Percentiles rank a stretch among this genome's conserved stretches.
Conservation (phyloP, 345 rosid species). For the Boechera divaricarpa region DNA sequence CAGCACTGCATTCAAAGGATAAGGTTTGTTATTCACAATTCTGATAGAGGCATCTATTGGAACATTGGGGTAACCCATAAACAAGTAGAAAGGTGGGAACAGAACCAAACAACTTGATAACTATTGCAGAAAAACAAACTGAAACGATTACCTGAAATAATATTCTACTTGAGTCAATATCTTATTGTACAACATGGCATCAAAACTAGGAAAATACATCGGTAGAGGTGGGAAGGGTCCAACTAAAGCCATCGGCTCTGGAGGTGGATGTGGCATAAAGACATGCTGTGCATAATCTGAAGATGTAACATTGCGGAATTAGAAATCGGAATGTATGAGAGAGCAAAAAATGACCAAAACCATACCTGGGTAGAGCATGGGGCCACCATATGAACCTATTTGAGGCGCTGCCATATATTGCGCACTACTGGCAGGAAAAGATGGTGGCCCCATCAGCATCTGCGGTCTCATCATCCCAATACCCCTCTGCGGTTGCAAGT, state of each 20-base stretch:
- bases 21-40: conserved; percentile 17
- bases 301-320: conserved; percentile 1
- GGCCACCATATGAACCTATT: conserved; percentile 41
- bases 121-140: neutral
- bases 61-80: conserved; percentile 1
- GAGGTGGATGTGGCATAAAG: conserved; percentile 33
- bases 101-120: conserved; percentile 2
- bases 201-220: conserved; percentile 25
- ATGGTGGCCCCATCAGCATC: conserved; percentile 43
- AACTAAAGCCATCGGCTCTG: conserved; percentile 32
- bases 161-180: conserved; percentile 77
- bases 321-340: neutral
- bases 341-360: conserved; percentile 4
- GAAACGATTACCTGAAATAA: conserved; percentile 75
- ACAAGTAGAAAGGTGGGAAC: conserved; percentile 14
- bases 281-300: conserved; percentile 33
- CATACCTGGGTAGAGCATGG: conserved; percentile 39
- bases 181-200: conserved; percentile 36
- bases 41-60: neutral
- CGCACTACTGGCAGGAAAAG: conserved; percentile 36
- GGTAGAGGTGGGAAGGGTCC: conserved; percentile 35
- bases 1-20: conserved; percentile 59
- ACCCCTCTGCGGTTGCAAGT: conserved; percentile 34
- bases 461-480: conserved; percentile 38
- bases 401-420: conserved; percentile 39